These are phyloP conservation scores for Agapanthus africanus DNA, from an alignment of 106 monocot genomes.

Conservation along the genomic window DNA sequence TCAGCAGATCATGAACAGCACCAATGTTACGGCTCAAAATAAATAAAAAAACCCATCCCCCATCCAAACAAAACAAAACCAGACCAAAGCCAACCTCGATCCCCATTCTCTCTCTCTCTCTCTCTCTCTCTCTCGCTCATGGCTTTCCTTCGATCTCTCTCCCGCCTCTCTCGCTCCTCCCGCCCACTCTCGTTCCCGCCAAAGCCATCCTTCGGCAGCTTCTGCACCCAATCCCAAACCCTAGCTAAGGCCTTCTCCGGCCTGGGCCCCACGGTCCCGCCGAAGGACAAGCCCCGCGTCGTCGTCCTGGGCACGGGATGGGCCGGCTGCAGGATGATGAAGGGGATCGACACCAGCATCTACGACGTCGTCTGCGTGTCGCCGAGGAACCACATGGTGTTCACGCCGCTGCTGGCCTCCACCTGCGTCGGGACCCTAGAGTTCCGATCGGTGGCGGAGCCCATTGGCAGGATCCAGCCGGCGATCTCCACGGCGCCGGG, in stretches of 20 bases:
- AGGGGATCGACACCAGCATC: slow-evolving; percentile 59
- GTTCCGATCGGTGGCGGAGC: slow-evolving; percentile 93
- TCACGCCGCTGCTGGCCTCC: slow-evolving; percentile 94
- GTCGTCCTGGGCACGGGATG: slow-evolving; percentile 91
- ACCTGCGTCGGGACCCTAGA: slow-evolving; percentile 98
- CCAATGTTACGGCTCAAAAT: too few species aligned
- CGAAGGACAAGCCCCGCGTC: slow-evolving; percentile 57
- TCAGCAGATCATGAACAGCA: too few species aligned
- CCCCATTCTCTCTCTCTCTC: too few species aligned
- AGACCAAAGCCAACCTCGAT: too few species aligned
- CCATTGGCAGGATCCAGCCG: slow-evolving; percentile 76
- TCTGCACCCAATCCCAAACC: neutral
- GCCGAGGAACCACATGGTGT: slow-evolving; percentile 96
- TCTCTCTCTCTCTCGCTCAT: slow-evolving; percentile 3
- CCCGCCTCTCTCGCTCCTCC: neutral
- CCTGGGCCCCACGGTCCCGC: slow-evolving; percentile 31
- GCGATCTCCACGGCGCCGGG: slow-evolving; percentile 59
- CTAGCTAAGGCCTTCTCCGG: slow-evolving; percentile 15
- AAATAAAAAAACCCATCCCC: too few species aligned
- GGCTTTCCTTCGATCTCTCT: slow-evolving; percentile 8
- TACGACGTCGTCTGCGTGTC: slow-evolving; percentile 98
- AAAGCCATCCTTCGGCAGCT: slow-evolving; percentile 2
- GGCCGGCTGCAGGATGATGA: slow-evolving; percentile 91
- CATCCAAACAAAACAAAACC: too few species aligned
- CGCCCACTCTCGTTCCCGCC: neutral